phyloP scores from a whole-genome alignment of 1,284 basidiomycete species.

The Pseudozyma sp. region DNA sequence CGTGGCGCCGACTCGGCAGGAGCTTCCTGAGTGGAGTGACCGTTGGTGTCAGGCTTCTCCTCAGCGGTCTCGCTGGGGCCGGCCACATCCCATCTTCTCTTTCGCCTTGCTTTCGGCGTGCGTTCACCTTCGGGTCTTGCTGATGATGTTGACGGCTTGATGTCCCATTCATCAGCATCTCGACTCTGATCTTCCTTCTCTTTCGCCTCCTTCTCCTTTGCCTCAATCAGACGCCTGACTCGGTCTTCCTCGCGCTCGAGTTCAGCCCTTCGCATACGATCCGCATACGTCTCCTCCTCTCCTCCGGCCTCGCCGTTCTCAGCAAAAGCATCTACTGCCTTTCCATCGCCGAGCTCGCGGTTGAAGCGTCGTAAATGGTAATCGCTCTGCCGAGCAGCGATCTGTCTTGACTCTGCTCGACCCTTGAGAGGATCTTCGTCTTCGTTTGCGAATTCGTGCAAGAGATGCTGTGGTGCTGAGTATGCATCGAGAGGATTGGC shows the following conservation, averaged over 20 bases:
- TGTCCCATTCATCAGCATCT: slow-evolving; percentile 67
- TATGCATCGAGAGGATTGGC: slow-evolving; percentile 66
- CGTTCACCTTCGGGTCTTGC: slow-evolving; percentile 68
- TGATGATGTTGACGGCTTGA: slow-evolving; percentile 19
- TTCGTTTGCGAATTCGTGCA: slow-evolving; percentile 93
- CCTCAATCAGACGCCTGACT: slow-evolving; percentile 85
- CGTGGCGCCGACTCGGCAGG: slow-evolving; percentile 74
- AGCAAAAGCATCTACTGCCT: slow-evolving; percentile 68
- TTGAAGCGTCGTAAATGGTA: slow-evolving; percentile 92
- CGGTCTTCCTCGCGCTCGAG: slow-evolving; percentile 93
- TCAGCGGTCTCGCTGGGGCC: slow-evolving; percentile 72
- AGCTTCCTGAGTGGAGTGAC: not conserved
- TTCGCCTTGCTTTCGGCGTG: slow-evolving; percentile 77
- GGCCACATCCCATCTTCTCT: slow-evolving; percentile 86
- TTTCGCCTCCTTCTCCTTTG: slow-evolving; percentile 80
- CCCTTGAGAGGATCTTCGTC: slow-evolving; percentile 92
- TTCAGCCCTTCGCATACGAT: slow-evolving; percentile 91
- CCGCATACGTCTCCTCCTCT: slow-evolving; percentile 83
- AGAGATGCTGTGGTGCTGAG: slow-evolving; percentile 91
- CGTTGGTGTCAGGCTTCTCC: slow-evolving; percentile 70
- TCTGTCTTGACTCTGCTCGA: slow-evolving; percentile 89
- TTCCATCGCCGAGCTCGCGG: slow-evolving; percentile 55
- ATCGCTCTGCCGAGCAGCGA: slow-evolving; percentile 91
- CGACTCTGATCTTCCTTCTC: slow-evolving; percentile 70
- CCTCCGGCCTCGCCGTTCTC: slow-evolving; percentile 73